Conservation (phyloP, 352 stramenopile species). For the Phytophthora capsici region DNA sequence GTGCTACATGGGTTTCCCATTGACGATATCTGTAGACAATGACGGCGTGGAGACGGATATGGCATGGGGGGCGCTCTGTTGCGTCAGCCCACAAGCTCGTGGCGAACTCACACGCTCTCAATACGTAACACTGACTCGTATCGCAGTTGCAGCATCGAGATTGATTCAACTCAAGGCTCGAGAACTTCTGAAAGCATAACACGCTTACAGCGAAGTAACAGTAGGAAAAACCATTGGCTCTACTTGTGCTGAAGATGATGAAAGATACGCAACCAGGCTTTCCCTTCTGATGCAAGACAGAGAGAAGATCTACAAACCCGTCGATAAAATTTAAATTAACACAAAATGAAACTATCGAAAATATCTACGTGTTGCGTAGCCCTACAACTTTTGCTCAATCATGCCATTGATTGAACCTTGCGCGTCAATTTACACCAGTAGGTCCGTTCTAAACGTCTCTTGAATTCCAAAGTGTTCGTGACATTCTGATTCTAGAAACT, state of each 20-base stretch:
- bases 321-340: too few species aligned
- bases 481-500: too few species aligned
- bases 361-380: background rate
- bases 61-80: conserved; percentile 37
- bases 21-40: conserved; percentile 17
- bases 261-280: too few species aligned
- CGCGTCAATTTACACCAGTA: too few species aligned
- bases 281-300: too few species aligned
- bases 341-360: too few species aligned
- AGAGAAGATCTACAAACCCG: too few species aligned
- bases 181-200: conserved; percentile 4
- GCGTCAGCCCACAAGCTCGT: conserved; percentile 18
- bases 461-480: too few species aligned
- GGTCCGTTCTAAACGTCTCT: background rate
- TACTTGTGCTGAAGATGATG: background rate
- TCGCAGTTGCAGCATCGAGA: conserved; percentile 27
- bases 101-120: conserved; percentile 33
- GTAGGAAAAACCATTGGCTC: too few species aligned
- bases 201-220: background rate
- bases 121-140: conserved; percentile 24
- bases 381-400: background rate
- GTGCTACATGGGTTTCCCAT: conserved; percentile 22
- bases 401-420: background rate
- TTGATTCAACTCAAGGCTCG: conserved; percentile 22
- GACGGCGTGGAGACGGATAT: conserved; percentile 5